Evolutionary conservation across 108 stramenopile species (phyloP).

Genomic region (Aurantiochytrium sp.): DNA sequence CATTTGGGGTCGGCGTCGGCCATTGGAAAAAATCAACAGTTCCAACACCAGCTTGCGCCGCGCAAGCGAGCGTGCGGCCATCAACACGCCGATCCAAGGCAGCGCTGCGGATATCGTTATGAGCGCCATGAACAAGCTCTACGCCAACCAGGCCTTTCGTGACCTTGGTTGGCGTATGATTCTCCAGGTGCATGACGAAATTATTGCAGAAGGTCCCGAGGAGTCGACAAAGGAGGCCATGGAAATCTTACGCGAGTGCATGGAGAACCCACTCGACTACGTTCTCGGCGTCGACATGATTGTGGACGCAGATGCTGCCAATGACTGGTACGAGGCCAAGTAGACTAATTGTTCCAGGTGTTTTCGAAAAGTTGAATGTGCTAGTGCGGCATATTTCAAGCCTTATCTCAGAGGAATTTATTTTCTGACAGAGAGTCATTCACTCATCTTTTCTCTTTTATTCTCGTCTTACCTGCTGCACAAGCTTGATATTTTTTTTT

Average conservation of each 20-base stretch:
- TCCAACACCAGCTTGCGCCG: conserved; percentile 42
- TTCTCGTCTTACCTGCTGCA: too few species aligned
- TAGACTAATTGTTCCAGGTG: conserved; percentile 26
- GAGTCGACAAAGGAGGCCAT: conserved; percentile 89
- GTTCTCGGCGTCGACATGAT: conserved; percentile 76
- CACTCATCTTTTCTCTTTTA: too few species aligned
- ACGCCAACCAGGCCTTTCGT: conserved; percentile 62
- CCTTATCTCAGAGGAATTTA: too few species aligned
- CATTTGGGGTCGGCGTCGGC: conserved; percentile 88
- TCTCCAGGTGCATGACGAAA: conserved; percentile 97
- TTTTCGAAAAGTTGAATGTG: too few species aligned
- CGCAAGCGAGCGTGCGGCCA: conserved; percentile 84
- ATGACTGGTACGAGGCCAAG: conserved; percentile 99
- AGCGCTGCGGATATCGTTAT: conserved; percentile 97
- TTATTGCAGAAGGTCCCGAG: conserved; percentile 97
- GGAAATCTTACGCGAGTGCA: conserved; percentile 69
- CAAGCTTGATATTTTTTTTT: too few species aligned
- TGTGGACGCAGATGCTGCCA: conserved; percentile 79
- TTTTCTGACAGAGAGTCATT: too few species aligned
- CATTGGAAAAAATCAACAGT: conserved; percentile 70
- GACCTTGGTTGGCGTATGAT: conserved; percentile 86
- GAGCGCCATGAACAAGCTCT: conserved; percentile 98
- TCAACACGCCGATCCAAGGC: conserved; percentile 99
- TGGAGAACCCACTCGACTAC: conserved; percentile 88
- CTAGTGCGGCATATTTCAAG: too few species aligned